phyloP scores from a whole-genome alignment of 306 rosid genomes.

The Dalbergia oliveri region DNA sequence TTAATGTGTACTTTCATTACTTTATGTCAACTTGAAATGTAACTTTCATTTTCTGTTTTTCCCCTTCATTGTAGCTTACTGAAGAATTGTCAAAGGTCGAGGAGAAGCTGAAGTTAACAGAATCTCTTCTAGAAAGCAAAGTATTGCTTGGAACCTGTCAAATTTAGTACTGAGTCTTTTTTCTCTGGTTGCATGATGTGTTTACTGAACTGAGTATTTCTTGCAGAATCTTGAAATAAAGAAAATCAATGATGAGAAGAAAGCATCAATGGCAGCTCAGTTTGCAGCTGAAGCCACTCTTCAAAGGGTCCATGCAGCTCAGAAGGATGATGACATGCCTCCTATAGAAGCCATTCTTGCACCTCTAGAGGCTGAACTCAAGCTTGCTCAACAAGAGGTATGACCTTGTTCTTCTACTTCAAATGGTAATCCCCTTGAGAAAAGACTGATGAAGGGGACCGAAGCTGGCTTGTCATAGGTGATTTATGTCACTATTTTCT shows the following conservation, averaged over 20 bases:
- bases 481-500: slow-evolving; percentile 46
- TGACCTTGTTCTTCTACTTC: slow-evolving; percentile 30
- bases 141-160: slow-evolving; percentile 59
- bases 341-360: slow-evolving; percentile 99
- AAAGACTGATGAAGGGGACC: slow-evolving; percentile 25
- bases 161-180: slow-evolving; percentile 21
- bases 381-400: slow-evolving; percentile 98
- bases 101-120: slow-evolving; percentile 91
- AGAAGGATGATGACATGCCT: slow-evolving; percentile 99
- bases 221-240: slow-evolving; percentile 98
- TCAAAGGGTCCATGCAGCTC: slow-evolving; percentile 99
- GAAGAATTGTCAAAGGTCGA: slow-evolving; percentile 91
- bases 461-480: slow-evolving; percentile 16
- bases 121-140: slow-evolving; percentile 95
- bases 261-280: slow-evolving; percentile 99
- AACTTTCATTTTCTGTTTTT: slow-evolving; percentile 41
- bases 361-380: slow-evolving; percentile 98
- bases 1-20: neutral
- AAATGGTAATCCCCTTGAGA: slow-evolving; percentile 12
- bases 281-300: slow-evolving; percentile 99
- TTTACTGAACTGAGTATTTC: slow-evolving; percentile 46
- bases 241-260: slow-evolving; percentile 99
- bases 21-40: slow-evolving; percentile 39
- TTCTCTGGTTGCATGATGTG: slow-evolving; percentile 28
- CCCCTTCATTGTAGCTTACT: slow-evolving; percentile 69